A percentile compares a stretch with the other conserved stretches of the same genome.
Conservation (phyloP, 1,284 basidiomycete genomes). For the Rhodotorula sp. region DNA sequence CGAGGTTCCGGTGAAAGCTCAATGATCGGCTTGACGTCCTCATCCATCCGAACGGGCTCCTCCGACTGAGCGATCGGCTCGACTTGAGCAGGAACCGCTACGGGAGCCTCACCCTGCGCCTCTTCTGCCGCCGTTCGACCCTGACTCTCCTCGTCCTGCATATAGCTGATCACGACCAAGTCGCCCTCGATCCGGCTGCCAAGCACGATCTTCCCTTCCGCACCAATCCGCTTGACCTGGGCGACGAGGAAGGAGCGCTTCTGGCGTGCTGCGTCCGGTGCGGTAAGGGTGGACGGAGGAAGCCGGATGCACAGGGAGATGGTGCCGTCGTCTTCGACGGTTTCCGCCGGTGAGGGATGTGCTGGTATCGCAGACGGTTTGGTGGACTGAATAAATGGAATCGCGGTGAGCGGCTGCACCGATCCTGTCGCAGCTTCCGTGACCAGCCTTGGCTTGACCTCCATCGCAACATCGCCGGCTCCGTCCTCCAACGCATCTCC, state of each 20-base stretch:
- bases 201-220: neutral
- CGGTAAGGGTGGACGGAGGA: neutral
- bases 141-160: neutral
- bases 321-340: neutral
- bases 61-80: neutral
- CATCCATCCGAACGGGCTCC: neutral
- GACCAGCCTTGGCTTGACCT: no score
- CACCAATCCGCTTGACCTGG: neutral
- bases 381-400: neutral
- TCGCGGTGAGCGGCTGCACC: no score
- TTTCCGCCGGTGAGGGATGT: no score
- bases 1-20: neutral
- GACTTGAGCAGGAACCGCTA: neutral
- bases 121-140: neutral
- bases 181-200: neutral
- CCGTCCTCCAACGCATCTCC: no score
- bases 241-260: neutral
- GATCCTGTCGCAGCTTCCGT: no score
- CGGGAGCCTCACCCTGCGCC: no score
- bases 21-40: constrained; percentile 14
- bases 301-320: neutral
- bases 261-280: neutral
- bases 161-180: neutral
- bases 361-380: neutral
- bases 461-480: no score